Evolutionary conservation across 1,139 yeast species (phyloP).

Genomic region (Scheffersomyces cryptocercus): DNA sequence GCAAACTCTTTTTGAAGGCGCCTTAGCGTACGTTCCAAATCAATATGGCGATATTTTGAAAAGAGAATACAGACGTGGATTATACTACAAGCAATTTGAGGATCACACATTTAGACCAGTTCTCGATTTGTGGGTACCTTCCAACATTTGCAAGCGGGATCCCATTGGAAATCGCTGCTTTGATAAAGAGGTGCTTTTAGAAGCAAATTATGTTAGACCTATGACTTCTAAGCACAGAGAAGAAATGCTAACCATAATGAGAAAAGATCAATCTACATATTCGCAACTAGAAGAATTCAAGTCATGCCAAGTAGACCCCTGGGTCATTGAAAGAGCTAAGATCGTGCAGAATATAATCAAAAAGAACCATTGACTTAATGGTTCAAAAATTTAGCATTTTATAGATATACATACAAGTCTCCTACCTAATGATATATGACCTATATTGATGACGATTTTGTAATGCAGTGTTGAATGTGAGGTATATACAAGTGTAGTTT

Average conservation of each 20-base stretch:
- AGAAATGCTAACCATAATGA: constrained; percentile 2
- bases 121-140: constrained; percentile 34
- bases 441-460: too few relatives aligned
- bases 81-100: constrained; percentile 21
- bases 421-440: too few relatives aligned
- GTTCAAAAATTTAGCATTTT: too few relatives aligned
- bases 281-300: constrained; percentile 2
- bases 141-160: constrained; percentile 21
- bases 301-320: constrained; percentile 10
- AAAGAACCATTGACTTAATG: neutral
- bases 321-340: constrained; percentile 9
- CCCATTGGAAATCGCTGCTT: constrained; percentile 20
- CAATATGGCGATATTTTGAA: constrained; percentile 32
- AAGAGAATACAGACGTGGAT: constrained; percentile 43
- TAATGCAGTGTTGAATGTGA: neutral
- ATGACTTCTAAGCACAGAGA: constrained; percentile 12
- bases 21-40: constrained; percentile 47
- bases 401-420: too few relatives aligned
- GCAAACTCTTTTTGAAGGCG: constrained; percentile 55
- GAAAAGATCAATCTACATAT: neutral
- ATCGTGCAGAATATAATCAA: neutral
- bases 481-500: neutral
- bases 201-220: constrained; percentile 15
- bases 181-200: constrained; percentile 18
- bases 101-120: constrained; percentile 31